Base-by-base conservation (phyloP, 2,329 filamentous ascomycete genomes). In the Paraphoma sp. region DNA sequence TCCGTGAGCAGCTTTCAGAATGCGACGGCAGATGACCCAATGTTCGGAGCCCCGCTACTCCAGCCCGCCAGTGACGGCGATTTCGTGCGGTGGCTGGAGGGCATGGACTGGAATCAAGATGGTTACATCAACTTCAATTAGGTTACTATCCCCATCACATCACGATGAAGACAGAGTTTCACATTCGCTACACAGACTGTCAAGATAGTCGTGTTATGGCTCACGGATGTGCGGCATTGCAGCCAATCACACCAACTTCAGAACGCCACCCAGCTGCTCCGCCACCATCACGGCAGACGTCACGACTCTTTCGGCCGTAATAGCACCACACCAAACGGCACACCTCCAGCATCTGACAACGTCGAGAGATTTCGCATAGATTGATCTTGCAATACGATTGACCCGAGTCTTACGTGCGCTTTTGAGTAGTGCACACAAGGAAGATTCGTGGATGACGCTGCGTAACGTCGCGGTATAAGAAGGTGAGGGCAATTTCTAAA, bases 51-150 rank as follows among this genome's bases (percentile, higher is more conserved):
- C 36, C 70, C 75, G 4, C 68, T 69, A 3, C 64, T 70, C n/a
- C 68, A 70, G 42, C 43, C 71, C 12, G 74, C 67, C 1, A 78
- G 76, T 54, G 78, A 80, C 59, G 74, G 71, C 6, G 78, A 80
- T 36, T 80, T 81, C 54, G 67, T 80, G 65, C 65, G 72, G 11
- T 81, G 79, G 79, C 68, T 81, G 41, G 78, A 81, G 40, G 74
- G 67, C 31, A 76, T 79, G 40, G 77, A 79, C 23, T 79, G 76
- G 75, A 76, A 80, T 43, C 74, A 76, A 45, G 73, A 73, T 14
- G 68, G 62, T 14, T 72, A 70, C 67, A 59, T 67, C 11, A 70
- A 66, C 41, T 65, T 69, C 38, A 65, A 58, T 29, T 72, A 49
- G 67, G 46, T 6, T 18, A 23, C 14, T 31, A 41, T 31, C 11